Evolutionary conservation across 2,329 filamentous ascomycete genomes (phyloP).

Genomic region (Hypoxylon sp.): DNA sequence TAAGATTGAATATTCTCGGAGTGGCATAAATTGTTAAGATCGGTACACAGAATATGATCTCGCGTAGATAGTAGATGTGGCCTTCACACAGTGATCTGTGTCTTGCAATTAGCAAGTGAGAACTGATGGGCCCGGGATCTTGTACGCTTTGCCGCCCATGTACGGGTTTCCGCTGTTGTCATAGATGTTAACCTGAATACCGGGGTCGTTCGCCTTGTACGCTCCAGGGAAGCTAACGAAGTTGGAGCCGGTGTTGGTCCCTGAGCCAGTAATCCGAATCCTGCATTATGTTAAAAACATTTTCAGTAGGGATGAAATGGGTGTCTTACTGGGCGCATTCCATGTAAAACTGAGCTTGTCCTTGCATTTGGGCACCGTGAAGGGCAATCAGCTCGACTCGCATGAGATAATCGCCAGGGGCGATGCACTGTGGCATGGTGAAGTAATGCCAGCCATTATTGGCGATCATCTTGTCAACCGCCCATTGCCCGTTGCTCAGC

Average conservation of each 20-base stretch:
- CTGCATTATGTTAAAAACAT: slow-evolving; percentile 25
- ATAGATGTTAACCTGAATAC: slow-evolving; percentile 56
- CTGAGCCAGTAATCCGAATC: slow-evolving; percentile 54
- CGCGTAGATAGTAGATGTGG: neutral
- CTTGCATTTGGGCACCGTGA: slow-evolving; percentile 55
- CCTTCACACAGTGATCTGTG: neutral
- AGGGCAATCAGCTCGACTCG: slow-evolving; percentile 60
- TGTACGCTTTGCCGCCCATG: slow-evolving; percentile 54
- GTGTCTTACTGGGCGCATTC: slow-evolving; percentile 55
- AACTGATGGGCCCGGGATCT: slow-evolving; percentile 55
- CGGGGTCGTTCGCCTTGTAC: slow-evolving; percentile 55
- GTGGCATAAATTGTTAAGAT: neutral
- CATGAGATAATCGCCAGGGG: slow-evolving; percentile 60
- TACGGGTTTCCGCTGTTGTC: slow-evolving; percentile 51
- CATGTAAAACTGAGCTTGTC: slow-evolving; percentile 59
- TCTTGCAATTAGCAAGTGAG: slow-evolving; percentile 33
- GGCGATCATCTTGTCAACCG: slow-evolving; percentile 64
- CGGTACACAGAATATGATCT: neutral
- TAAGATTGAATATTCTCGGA: too few species aligned
- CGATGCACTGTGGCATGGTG: slow-evolving; percentile 57
- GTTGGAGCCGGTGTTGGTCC: slow-evolving; percentile 49
- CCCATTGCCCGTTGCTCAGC: slow-evolving; percentile 59
- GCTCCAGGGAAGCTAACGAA: slow-evolving; percentile 57
- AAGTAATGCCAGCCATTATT: slow-evolving; percentile 62
- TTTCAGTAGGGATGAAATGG: neutral